phyloP scores from a whole-genome alignment of 495 filamentous ascomycete genomes.

The Annulohypoxylon moriforme region DNA sequence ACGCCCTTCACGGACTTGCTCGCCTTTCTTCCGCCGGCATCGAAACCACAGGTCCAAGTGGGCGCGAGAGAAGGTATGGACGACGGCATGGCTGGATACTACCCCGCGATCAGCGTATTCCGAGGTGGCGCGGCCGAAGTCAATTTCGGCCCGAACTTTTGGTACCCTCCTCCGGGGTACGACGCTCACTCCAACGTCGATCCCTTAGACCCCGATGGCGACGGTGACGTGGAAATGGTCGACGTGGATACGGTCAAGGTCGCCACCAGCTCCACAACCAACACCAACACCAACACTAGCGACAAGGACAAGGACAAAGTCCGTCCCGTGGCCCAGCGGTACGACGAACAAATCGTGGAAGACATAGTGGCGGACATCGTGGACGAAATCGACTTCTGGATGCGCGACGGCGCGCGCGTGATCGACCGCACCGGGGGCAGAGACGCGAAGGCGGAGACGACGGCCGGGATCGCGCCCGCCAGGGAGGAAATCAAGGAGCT shows the following conservation, averaged over 20 bases:
- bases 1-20: conserved; percentile 89
- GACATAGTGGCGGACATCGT: conserved; percentile 91
- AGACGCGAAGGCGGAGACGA: conserved; percentile 54
- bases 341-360: conserved; percentile 94
- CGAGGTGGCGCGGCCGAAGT: conserved; percentile 89
- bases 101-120: conserved; percentile 92
- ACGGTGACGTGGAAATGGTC: conserved; percentile 67
- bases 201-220: conserved; percentile 45
- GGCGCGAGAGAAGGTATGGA: conserved; percentile 86
- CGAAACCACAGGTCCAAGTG: conserved; percentile 75
- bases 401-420: conserved; percentile 69
- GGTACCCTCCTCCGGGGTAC: conserved; percentile 77
- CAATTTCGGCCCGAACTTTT: conserved; percentile 91
- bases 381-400: conserved; percentile 88
- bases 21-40: conserved; percentile 92
- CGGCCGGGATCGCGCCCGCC: conserved; percentile 52
- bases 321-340: conserved; percentile 78
- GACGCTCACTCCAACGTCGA: conserved; percentile 17
- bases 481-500: conserved; percentile 71
- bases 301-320: conserved; percentile 48
- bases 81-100: conserved; percentile 94
- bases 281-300: conserved; percentile 8
- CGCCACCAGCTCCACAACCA: conserved; percentile 1
- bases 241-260: conserved; percentile 49
- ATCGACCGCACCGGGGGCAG: conserved; percentile 53